Evolutionary conservation across 495 filamentous ascomycete species (phyloP).

Genomic region (Lasiosphaeria miniovina): DNA sequence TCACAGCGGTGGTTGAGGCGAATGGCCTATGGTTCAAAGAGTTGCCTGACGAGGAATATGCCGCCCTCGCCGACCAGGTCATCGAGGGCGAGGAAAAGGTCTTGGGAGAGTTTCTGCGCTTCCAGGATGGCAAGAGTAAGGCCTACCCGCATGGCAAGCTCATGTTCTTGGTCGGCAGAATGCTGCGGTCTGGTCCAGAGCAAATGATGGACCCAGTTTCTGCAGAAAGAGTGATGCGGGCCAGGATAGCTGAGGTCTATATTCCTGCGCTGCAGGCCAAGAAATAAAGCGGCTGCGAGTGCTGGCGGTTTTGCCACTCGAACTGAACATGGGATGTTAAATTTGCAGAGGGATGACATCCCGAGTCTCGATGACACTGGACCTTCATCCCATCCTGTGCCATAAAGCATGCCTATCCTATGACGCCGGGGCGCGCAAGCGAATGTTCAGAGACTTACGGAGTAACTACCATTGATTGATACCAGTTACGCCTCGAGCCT

Average conservation of each 20-base stretch:
- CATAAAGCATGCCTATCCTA: no score
- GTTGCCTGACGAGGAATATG: slow-evolving; percentile 58
- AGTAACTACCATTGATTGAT: no score
- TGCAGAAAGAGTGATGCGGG: slow-evolving; percentile 64
- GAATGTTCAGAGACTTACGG: no score
- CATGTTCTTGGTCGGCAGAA: slow-evolving; percentile 84
- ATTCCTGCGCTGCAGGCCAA: slow-evolving; percentile 6
- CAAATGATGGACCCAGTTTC: slow-evolving; percentile 72
- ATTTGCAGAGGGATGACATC: not conserved
- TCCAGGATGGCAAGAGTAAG: slow-evolving; percentile 43
- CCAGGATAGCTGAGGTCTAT: slow-evolving; percentile 29
- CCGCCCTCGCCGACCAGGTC: slow-evolving; percentile 48
- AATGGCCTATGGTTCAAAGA: slow-evolving; percentile 65
- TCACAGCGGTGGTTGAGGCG: slow-evolving; percentile 59
- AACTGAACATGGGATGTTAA: no score
- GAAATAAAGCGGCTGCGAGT: not conserved
- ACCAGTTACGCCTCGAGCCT: no score
- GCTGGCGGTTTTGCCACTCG: no score
- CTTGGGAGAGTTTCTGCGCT: slow-evolving; percentile 65
- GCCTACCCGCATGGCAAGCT: slow-evolving; percentile 63
- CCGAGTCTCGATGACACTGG: not conserved
- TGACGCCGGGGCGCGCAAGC: no score
- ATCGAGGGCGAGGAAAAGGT: slow-evolving; percentile 56
- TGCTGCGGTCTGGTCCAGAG: slow-evolving; percentile 75
- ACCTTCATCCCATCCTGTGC: no score